Percentiles rank a stretch among this genome's conserved stretches.
Evolutionary conservation across 1,284 basidiomycete species (phyloP).

Genomic region (Hemileia vastatrix): DNA sequence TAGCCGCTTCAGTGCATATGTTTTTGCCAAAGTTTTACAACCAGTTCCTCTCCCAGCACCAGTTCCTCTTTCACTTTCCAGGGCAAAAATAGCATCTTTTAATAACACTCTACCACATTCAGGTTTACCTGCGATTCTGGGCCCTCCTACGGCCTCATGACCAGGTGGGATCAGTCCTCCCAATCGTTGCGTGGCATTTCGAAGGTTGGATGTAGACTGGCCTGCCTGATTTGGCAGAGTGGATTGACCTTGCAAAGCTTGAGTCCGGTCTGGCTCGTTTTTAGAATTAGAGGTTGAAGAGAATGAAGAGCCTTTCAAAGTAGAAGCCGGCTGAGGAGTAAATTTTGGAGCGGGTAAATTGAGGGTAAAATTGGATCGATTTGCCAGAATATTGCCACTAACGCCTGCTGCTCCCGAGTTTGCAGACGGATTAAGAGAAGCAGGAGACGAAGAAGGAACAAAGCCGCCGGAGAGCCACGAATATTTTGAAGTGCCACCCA

Average conservation of each 20-base stretch:
- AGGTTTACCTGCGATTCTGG: too few relatives aligned
- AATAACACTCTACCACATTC: background rate
- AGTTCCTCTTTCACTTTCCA: conserved; percentile 9
- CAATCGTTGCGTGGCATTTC: background rate
- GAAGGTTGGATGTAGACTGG: background rate
- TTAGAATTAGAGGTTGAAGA: background rate
- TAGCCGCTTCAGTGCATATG: too few relatives aligned
- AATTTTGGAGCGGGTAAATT: conserved; percentile 11
- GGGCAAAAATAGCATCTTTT: conserved; percentile 9
- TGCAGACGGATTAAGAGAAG: too few relatives aligned
- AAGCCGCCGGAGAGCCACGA: conserved; percentile 67
- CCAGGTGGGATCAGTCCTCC: background rate
- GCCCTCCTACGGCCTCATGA: background rate
- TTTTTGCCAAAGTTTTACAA: background rate
- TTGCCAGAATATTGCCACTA: too few relatives aligned
- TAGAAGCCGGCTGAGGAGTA: background rate
- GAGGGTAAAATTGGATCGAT: background rate
- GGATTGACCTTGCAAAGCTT: background rate
- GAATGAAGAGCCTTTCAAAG: background rate
- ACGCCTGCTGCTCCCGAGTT: too few relatives aligned
- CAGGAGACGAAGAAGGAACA: conserved; percentile 44
- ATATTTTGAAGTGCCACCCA: conserved; percentile 62
- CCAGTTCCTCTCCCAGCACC: conserved; percentile 7
- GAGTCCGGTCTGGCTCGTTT: background rate
- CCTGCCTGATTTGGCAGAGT: background rate